These are phyloP conservation scores for Volvox africanus DNA, from an alignment of 139 green algal species.

Conservation along the genomic window DNA sequence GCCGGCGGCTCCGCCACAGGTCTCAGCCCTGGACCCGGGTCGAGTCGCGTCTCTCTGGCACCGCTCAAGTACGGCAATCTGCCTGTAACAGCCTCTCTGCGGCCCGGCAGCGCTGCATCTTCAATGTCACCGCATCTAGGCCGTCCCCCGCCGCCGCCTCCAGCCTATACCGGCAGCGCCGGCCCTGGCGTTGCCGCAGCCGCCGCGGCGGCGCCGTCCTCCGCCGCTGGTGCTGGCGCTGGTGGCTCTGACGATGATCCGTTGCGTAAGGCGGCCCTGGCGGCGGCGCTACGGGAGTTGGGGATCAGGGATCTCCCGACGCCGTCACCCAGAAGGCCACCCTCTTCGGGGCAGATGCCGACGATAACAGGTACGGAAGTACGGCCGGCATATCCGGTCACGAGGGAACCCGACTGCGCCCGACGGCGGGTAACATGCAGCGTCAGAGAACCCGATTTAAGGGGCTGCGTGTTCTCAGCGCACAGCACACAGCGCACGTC, in stretches of 20 bases:
- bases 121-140: background rate
- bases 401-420: too few relatives aligned
- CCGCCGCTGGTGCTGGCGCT: too few relatives aligned
- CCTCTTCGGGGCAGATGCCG: background rate
- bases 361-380: too few relatives aligned
- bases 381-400: too few relatives aligned
- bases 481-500: too few relatives aligned
- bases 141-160: constrained; percentile 8
- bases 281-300: constrained; percentile 32
- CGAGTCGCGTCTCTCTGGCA: background rate
- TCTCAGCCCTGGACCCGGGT: background rate
- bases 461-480: too few relatives aligned
- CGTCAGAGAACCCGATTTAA: too few relatives aligned
- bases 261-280: constrained; percentile 18
- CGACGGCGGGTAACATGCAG: too few relatives aligned
- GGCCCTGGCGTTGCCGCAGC: background rate
- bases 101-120: constrained; percentile 18
- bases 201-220: background rate
- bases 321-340: background rate
- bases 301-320: constrained; percentile 34
- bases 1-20: background rate
- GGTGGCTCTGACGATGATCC: background rate
- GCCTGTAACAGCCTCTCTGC: background rate
- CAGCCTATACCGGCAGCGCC: background rate
- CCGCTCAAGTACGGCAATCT: constrained; percentile 22